Evolutionary conservation across 306 rosid genomes (phyloP), one percentile per base, ranked within the genome.

Genomic region (Amphicarpaea edgeworthii): DNA sequence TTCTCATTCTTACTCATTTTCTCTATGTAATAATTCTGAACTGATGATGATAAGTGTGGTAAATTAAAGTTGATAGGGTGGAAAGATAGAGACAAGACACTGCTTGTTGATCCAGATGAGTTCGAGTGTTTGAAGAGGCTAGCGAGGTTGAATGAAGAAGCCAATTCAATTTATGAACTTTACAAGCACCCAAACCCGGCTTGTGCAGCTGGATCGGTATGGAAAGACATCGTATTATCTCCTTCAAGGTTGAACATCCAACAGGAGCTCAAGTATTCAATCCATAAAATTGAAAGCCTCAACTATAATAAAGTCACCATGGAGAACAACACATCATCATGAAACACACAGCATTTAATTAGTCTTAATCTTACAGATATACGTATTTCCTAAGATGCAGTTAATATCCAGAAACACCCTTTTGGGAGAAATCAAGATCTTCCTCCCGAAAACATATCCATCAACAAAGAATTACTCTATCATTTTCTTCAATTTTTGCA

Each of bases 31-130:
- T n/a, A n/a, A n/a, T n/a, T n/a, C n/a, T n/a, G n/a, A n/a, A n/a
- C n/a, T n/a, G n/a, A n/a, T n/a, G n/a, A n/a, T n/a, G n/a, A n/a
- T n/a, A n/a, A n/a, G n/a, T n/a, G n/a, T n/a, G n/a, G n/a, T n/a
- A n/a, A n/a, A n/a, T n/a, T n/a, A n/a, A n/a, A 93, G 96, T 73
- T 93, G 90, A 93, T 91, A 87, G 98, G 93, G 69, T 91, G 93
- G 98, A 91, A 93, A 77, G 97, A 91, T 24, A 90, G 85, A 83
- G 96, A 94, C 90, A 91, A 70, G 83, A 90, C 96, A 70, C 34
- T 94, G 79, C 87, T 91, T 8, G 98, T 93, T 79, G 98, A 93
- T 85, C 97, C 93, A 46, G 96, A 91, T 14, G 96, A 91, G 82
- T 87, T 94, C n/a, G 93, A 90, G 43, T 91, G 96, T 84, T 68